phyloP scores from a whole-genome alignment of 2,329 filamentous ascomycete genomes.

The Fusarium zealandicum region DNA sequence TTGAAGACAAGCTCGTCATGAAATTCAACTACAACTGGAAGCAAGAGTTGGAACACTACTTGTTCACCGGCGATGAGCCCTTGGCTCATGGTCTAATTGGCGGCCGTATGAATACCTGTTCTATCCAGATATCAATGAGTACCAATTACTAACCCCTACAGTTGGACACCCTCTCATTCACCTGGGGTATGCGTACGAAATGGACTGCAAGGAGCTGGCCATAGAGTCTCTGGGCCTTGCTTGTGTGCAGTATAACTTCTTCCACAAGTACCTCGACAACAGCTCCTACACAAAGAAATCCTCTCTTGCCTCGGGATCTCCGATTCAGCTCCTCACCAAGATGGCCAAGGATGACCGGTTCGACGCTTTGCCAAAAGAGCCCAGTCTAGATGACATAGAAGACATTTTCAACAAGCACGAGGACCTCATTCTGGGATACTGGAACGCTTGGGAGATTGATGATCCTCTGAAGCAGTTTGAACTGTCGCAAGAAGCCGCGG shows the following conservation, averaged over 20 bases:
- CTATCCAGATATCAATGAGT: background rate
- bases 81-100: slow-evolving; percentile 81
- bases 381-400: slow-evolving; percentile 69
- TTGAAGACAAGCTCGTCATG: slow-evolving; percentile 86
- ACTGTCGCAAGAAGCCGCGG: slow-evolving; percentile 69
- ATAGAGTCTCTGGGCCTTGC: slow-evolving; percentile 85
- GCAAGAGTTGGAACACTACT: slow-evolving; percentile 74
- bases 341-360: slow-evolving; percentile 75
- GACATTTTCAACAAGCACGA: slow-evolving; percentile 74
- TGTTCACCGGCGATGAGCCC: slow-evolving; percentile 77
- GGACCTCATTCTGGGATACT: slow-evolving; percentile 79
- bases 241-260: slow-evolving; percentile 62
- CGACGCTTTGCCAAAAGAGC: slow-evolving; percentile 66
- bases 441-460: slow-evolving; percentile 82
- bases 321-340: slow-evolving; percentile 74
- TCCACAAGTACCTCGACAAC: slow-evolving; percentile 76
- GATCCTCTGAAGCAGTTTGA: slow-evolving; percentile 78
- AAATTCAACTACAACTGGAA: slow-evolving; percentile 84
- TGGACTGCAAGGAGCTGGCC: slow-evolving; percentile 82
- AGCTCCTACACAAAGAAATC: slow-evolving; percentile 72
- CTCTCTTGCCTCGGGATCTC: slow-evolving; percentile 65
- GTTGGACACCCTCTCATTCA: slow-evolving; percentile 95
- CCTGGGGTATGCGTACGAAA: slow-evolving; percentile 90
- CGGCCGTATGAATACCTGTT: slow-evolving; percentile 65
- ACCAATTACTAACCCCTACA: slow-evolving; percentile 47